A percentile compares a stretch with the other conserved stretches of the same genome.
These are phyloP conservation scores for Pyrenochaeta sp. DNA, from an alignment of 2,329 filamentous ascomycete species.

Conservation along the genomic window DNA sequence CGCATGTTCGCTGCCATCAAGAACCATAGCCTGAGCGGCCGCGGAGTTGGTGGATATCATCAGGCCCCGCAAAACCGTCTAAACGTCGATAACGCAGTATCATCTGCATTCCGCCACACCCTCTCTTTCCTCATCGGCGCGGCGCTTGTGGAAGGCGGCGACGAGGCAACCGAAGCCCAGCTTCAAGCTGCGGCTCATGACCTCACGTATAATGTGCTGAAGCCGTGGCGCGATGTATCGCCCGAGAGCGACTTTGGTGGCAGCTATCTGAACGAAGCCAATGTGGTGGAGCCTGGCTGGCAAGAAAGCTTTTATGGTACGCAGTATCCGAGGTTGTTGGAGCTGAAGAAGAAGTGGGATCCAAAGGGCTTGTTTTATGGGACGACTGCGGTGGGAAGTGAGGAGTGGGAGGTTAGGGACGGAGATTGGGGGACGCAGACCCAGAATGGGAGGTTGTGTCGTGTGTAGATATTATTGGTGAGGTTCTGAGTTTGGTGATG, in stretches of 20 bases:
- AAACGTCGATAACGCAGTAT: constrained; percentile 26
- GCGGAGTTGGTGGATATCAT: constrained; percentile 18
- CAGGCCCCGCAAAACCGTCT: constrained; percentile 16
- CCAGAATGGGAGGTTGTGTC: constrained; percentile 22
- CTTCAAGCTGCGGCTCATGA: constrained; percentile 6
- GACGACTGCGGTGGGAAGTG: constrained; percentile 37
- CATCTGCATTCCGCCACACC: constrained; percentile 21
- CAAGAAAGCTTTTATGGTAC: constrained; percentile 31
- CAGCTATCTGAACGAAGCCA: constrained; percentile 38
- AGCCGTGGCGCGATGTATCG: constrained; percentile 18
- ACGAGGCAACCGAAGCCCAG: constrained; percentile 9
- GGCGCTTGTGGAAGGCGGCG: constrained; percentile 4
- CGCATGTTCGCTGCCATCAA: constrained; percentile 11
- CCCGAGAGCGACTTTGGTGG: constrained; percentile 26
- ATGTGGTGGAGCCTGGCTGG: constrained; percentile 32
- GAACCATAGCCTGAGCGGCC: constrained; percentile 21
- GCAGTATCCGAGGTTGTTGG: constrained; percentile 35
- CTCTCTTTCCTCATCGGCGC: constrained; percentile 21
- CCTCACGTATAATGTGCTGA: constrained; percentile 16
- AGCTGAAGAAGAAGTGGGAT: constrained; percentile 42
- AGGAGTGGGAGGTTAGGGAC: constrained; percentile 32
- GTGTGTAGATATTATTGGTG: not conserved
- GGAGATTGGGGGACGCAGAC: constrained; percentile 15
- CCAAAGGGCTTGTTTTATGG: constrained; percentile 40
- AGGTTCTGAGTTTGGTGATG: not conserved